Evolutionary conservation across 179 eudicot species (phyloP), one percentile per base, ranked within the genome.

Genomic region (Beta corolliflora): DNA sequence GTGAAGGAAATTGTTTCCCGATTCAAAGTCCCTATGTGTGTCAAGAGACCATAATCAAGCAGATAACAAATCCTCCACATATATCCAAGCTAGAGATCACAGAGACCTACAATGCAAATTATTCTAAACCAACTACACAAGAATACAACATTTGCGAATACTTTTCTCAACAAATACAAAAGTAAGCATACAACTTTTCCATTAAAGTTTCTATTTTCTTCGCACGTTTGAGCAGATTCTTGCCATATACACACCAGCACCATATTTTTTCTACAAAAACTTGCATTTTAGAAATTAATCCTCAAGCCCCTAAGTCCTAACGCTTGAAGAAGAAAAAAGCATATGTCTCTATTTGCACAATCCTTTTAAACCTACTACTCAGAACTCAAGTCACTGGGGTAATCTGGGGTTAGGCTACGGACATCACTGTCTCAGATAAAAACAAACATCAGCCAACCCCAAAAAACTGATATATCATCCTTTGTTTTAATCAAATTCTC

Each of bases 351-450:
- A n/a, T 63, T 45, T 66, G 73, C 23, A 52, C 50, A 77, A 50
- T 46, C 18, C 36, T 4, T 71, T 48, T 8, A 16, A 7, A 71
- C 1, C 16, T 71, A 63, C 71, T 61, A 21, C 36, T 13, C 25
- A 63, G 60, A 50, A 77, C 14, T 25, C 18, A 53, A 77, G 80
- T 65, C 74, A 66, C n/a, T 6, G 60, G 52, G 66, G 70, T 50
- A 52, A 15, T 15, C 18, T 19, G 25, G 19, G 71, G 48, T 0
- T 31, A 67, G 71, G 18, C 45, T 12, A 5, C 71, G 36, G n/a
- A 67, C 71, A 14, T 14, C 21, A 41, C 23, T 36, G 16, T 36
- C 41, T 48, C 45, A 15, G 13, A 15, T 16, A 19, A 44, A 23
- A 21, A 68, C 9, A 5, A 16, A 41, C 16, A 68, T 44, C 21